Conservation (phyloP, 176 grass and related monocot genomes). For the Otatea glauca region DNA sequence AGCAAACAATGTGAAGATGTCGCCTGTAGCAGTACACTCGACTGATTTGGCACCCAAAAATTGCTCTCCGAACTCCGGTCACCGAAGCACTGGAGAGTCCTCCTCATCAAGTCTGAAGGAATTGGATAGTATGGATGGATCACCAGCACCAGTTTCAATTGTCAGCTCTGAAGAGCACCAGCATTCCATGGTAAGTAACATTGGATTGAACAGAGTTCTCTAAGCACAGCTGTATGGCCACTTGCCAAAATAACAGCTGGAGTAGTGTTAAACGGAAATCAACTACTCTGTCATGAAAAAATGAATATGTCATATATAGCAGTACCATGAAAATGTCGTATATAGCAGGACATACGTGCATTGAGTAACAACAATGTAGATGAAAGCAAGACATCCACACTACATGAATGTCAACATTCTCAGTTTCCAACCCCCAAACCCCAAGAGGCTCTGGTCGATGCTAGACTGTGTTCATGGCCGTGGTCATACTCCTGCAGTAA, state of each 20-base stretch:
- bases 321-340: background rate
- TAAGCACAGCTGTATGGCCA: background rate
- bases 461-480: background rate
- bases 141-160: conserved; percentile 33
- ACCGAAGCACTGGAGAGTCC: conserved; percentile 32
- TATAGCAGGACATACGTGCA: background rate
- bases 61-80: conserved; percentile 40
- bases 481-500: too few species aligned
- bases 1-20: conserved; percentile 27
- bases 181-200: conserved; percentile 47
- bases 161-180: conserved; percentile 34
- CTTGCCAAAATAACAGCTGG: background rate
- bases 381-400: background rate
- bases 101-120: conserved; percentile 26
- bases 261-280: conserved; percentile 8
- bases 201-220: background rate
- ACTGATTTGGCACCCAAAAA: conserved; percentile 19
- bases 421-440: background rate
- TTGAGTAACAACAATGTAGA: background rate
- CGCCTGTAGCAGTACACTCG: background rate
- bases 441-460: too few species aligned
- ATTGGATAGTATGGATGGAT: conserved; percentile 40
- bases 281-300: background rate
- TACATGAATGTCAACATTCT: background rate
- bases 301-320: background rate